Conservation (phyloP, 768 basidiomycete genomes). For the Dentipellis sp. region DNA sequence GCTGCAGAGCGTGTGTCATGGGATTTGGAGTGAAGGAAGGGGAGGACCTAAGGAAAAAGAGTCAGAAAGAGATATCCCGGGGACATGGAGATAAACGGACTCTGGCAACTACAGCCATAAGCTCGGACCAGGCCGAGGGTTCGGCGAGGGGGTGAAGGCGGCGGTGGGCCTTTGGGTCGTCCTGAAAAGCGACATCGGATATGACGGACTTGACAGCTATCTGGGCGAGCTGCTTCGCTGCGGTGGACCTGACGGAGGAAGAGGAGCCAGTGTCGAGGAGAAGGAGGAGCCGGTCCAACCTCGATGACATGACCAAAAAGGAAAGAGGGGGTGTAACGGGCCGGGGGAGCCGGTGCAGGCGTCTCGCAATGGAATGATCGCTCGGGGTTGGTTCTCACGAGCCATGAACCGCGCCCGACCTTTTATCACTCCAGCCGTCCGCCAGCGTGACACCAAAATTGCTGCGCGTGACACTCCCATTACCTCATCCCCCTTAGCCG, state of each 20-base stretch:
- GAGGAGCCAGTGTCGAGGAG: constrained; percentile 95
- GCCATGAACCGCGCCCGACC: constrained; percentile 15
- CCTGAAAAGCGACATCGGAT: constrained; percentile 72
- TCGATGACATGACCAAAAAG: constrained; percentile 68
- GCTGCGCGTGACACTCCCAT: constrained; percentile 12
- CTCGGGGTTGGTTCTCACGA: constrained; percentile 32
- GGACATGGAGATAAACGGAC: constrained; percentile 32
- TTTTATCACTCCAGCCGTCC: constrained; percentile 15
- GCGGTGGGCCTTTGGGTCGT: constrained; percentile 59
- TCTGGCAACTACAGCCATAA: constrained; percentile 84
- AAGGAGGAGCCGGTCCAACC: constrained; percentile 94
- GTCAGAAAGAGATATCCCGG: neutral
- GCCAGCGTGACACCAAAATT: constrained; percentile 13
- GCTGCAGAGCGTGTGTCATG: constrained; percentile 88
- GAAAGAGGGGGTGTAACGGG: constrained; percentile 36
- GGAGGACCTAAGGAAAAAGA: constrained; percentile 56
- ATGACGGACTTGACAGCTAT: constrained; percentile 81
- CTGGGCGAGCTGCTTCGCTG: constrained; percentile 92
- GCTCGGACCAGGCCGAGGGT: constrained; percentile 79
- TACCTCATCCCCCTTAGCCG: constrained; percentile 15
- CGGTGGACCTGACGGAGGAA: constrained; percentile 82
- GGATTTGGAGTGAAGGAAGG: constrained; percentile 86
- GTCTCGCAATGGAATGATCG: constrained; percentile 30
- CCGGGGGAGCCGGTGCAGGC: constrained; percentile 33
- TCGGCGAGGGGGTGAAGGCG: constrained; percentile 53